A percentile compares a stretch with the other conserved stretches of the same genome.
Evolutionary conservation across 1,284 basidiomycete species (phyloP).

Genomic region (Sparassis latifolia): DNA sequence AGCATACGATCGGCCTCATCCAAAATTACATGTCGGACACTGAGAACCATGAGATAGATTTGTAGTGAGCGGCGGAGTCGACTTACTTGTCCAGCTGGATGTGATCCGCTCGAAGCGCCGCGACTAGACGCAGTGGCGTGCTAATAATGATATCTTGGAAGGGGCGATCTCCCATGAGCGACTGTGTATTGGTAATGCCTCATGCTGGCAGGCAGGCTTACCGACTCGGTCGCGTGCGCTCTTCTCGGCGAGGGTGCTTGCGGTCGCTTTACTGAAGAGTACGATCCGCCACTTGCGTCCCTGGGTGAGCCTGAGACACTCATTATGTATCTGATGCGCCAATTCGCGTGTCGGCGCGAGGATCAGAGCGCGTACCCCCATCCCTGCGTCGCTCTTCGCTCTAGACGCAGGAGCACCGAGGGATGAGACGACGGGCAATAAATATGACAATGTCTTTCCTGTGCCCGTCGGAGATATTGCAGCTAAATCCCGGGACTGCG

Average conservation of each 20-base stretch:
- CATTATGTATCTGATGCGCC: slow-evolving; percentile 94
- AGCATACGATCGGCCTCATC: slow-evolving; percentile 92
- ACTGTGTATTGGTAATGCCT: background rate
- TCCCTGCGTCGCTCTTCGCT: slow-evolving; percentile 37
- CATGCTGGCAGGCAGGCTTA: slow-evolving; percentile 28
- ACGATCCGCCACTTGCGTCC: slow-evolving; percentile 82
- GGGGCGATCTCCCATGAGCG: background rate
- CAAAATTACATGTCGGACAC: slow-evolving; percentile 77
- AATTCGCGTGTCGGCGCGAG: slow-evolving; percentile 93
- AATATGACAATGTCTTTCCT: slow-evolving; percentile 89
- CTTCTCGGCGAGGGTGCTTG: slow-evolving; percentile 65
- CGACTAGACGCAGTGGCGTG: slow-evolving; percentile 74
- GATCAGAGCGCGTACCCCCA: slow-evolving; percentile 74
- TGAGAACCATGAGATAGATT: slow-evolving; percentile 26
- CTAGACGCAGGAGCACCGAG: slow-evolving; percentile 55
- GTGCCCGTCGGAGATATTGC: slow-evolving; percentile 94
- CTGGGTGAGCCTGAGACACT: slow-evolving; percentile 77
- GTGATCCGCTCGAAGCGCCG: slow-evolving; percentile 61
- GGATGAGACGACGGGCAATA: slow-evolving; percentile 72
- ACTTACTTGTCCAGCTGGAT: slow-evolving; percentile 67
- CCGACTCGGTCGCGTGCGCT: slow-evolving; percentile 67
- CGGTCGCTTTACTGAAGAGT: slow-evolving; percentile 83
- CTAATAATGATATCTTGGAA: slow-evolving; percentile 71
- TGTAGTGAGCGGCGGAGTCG: background rate
- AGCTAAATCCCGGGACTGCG: slow-evolving; percentile 70